Evolutionary conservation across 805 yeast genomes (phyloP).

Genomic region (Schizosaccharomyces osmophilus): DNA sequence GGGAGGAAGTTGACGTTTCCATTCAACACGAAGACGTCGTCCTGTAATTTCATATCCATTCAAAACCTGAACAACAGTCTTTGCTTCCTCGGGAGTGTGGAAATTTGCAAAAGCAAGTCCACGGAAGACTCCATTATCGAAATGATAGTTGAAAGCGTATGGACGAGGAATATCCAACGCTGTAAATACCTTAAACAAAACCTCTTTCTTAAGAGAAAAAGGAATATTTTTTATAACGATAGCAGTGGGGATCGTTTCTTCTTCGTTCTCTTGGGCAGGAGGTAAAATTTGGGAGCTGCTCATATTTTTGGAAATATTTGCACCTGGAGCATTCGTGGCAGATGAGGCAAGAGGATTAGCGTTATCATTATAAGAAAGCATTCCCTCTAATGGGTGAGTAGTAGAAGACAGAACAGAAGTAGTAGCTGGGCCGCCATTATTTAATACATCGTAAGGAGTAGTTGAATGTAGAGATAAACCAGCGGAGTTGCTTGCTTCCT

Average conservation of each 20-base stretch:
- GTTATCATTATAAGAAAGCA: not conserved
- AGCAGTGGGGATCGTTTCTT: slow-evolving; percentile 90
- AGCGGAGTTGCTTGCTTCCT: not conserved
- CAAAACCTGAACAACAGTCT: slow-evolving; percentile 53
- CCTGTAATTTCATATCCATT: slow-evolving; percentile 95
- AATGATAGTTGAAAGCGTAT: slow-evolving; percentile 93
- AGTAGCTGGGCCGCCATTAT: not conserved
- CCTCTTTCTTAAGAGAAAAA: slow-evolving; percentile 91
- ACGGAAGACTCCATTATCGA: slow-evolving; percentile 90
- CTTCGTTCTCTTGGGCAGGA: slow-evolving; percentile 21
- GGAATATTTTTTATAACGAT: slow-evolving; percentile 94
- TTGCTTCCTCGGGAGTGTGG: slow-evolving; percentile 81
- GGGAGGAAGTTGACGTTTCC: slow-evolving; percentile 86
- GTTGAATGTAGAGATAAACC: not conserved
- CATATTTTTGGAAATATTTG: not conserved
- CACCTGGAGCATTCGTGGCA: not conserved
- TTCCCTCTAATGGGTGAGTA: not conserved
- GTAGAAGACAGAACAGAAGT: not conserved
- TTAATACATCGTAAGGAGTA: not conserved
- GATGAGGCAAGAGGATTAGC: not conserved
- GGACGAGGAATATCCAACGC: slow-evolving; percentile 75
- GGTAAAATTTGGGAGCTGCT: not conserved
- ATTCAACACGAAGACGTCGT: slow-evolving; percentile 79
- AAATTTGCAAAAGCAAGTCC: slow-evolving; percentile 96
- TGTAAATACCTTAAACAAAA: slow-evolving; percentile 78